Percentiles rank a stretch among this genome's conserved stretches.
Evolutionary conservation across 768 basidiomycete genomes (phyloP).

Genomic region (Hirschioporus abietinus): DNA sequence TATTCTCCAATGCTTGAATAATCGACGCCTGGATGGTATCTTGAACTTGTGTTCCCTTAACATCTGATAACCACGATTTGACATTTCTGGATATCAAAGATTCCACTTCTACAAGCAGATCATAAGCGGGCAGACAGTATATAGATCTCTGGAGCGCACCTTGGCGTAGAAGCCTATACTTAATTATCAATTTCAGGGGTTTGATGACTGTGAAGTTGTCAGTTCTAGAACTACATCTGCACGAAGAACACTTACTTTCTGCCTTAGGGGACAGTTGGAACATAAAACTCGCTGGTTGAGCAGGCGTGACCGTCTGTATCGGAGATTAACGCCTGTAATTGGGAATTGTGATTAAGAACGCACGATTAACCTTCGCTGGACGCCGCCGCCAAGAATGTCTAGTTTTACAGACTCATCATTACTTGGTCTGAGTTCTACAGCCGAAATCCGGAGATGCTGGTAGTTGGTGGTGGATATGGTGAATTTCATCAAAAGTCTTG

Average conservation of each 20-base stretch:
- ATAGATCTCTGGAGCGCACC: constrained; percentile 38
- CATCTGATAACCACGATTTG: constrained; percentile 3
- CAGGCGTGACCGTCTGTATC: constrained; percentile 66
- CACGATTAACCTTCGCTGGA: neutral
- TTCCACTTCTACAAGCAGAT: constrained; percentile 54
- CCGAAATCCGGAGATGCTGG: constrained; percentile 72
- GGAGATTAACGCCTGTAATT: neutral
- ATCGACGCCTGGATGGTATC: constrained; percentile 19
- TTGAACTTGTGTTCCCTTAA: constrained; percentile 3
- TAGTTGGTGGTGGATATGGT: constrained; percentile 78
- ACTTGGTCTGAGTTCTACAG: constrained; percentile 48
- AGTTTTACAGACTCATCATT: constrained; percentile 41
- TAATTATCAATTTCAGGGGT: constrained; percentile 56
- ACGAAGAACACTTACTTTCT: neutral
- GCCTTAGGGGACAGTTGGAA: constrained; percentile 74
- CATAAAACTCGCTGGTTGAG: constrained; percentile 70
- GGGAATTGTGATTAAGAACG: neutral
- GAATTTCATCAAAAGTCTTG: constrained; percentile 85
- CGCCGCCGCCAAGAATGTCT: constrained; percentile 17
- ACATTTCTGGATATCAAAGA: constrained; percentile 36
- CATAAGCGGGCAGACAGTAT: constrained; percentile 2
- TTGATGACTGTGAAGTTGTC: constrained; percentile 45
- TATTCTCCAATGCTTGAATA: constrained; percentile 53
- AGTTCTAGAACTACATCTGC: neutral
- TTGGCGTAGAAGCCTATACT: constrained; percentile 78